phyloP scores from a whole-genome alignment of 305 asterid species.

The Fraxinus ornus region DNA sequence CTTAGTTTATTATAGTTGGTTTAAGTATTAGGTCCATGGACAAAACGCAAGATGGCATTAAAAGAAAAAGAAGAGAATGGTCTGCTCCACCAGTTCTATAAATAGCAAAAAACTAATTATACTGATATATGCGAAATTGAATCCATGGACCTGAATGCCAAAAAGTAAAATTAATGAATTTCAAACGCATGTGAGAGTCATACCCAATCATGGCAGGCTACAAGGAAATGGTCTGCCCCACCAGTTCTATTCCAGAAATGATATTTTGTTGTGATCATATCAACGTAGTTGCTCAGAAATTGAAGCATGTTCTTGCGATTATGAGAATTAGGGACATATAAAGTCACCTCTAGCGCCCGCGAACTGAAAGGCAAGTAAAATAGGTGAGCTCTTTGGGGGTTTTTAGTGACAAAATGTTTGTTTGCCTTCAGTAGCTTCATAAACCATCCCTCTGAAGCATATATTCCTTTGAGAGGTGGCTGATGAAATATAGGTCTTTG shows the following conservation, averaged over 20 bases:
- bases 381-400: conserved; percentile 70
- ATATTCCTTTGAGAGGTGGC: conserved; percentile 78
- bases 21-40: neutral
- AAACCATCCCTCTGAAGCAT: conserved; percentile 98
- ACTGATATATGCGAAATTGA: neutral
- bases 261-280: conserved; percentile 38
- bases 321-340: conserved; percentile 73
- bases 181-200: conserved; percentile 11
- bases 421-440: conserved; percentile 64
- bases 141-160: neutral
- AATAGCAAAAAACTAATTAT: neutral
- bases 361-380: conserved; percentile 87
- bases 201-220: conserved; percentile 98
- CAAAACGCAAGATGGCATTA: neutral
- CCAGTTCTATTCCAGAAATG: conserved; percentile 77
- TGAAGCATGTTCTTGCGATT: conserved; percentile 42
- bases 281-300: conserved; percentile 43
- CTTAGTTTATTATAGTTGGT: neutral
- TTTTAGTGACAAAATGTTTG: conserved; percentile 60
- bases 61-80: neutral
- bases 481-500: conserved; percentile 67
- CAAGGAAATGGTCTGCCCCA: conserved; percentile 89
- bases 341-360: conserved; percentile 47
- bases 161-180: neutral
- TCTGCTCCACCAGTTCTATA: neutral